These are phyloP conservation scores for Cyamopsis tetragonoloba DNA, from an alignment of 306 rosid species.

Conservation along the genomic window DNA sequence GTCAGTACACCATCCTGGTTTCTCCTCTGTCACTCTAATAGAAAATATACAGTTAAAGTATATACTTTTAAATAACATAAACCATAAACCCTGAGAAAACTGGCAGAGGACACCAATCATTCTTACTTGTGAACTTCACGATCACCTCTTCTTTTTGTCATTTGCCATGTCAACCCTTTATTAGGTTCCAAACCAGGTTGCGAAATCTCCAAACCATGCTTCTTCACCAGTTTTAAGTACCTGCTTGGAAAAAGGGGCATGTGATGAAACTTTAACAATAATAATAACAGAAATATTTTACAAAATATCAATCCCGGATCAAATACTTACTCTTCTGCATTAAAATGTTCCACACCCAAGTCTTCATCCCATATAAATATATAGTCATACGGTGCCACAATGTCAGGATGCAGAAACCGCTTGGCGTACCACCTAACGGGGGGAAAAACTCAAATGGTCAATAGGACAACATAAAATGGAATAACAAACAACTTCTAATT, in stretches of 20 bases:
- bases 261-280: neutral
- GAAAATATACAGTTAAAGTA: conserved; percentile 14
- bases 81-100: conserved; percentile 12
- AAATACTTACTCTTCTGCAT: conserved; percentile 83
- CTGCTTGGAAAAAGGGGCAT: conserved; percentile 34
- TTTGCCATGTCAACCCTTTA: conserved; percentile 89
- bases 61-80: neutral
- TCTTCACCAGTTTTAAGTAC: conserved; percentile 74
- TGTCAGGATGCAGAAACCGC: conserved; percentile 95
- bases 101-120: neutral
- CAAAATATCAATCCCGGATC: conserved; percentile 2
- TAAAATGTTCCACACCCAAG: conserved; percentile 92
- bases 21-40: conserved; percentile 70
- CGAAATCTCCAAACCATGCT: conserved; percentile 96
- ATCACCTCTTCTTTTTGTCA: conserved; percentile 92
- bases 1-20: conserved; percentile 92
- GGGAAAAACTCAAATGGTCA: conserved; percentile 1
- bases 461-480: conserved; percentile 8
- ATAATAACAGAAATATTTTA: neutral
- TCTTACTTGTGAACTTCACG: conserved; percentile 95
- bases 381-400: conserved; percentile 97
- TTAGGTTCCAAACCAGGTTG: conserved; percentile 97
- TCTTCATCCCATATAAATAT: conserved; percentile 98
- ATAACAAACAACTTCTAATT: neutral
- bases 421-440: conserved; percentile 97